Evolutionary conservation across 768 basidiomycete genomes (phyloP).

Genomic region (Cubamyces sp.): DNA sequence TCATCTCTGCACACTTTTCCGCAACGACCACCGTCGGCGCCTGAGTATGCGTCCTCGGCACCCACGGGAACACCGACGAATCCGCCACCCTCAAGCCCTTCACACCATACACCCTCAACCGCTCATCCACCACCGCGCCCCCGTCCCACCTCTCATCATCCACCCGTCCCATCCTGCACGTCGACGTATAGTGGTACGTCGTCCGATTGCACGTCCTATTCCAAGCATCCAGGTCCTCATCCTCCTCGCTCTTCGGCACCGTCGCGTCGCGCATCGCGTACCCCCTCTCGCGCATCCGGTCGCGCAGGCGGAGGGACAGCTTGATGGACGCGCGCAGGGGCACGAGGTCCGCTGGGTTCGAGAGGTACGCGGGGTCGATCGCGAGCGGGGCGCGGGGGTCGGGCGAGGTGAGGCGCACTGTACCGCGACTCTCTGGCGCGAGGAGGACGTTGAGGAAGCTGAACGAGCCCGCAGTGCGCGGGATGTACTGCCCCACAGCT

Average conservation of each 20-base stretch:
- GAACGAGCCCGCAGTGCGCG: constrained; percentile 19
- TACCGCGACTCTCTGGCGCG: constrained; percentile 31
- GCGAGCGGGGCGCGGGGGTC: constrained; percentile 36
- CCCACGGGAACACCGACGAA: constrained; percentile 33
- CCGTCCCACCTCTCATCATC: constrained; percentile 15
- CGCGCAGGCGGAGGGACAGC: constrained; percentile 29
- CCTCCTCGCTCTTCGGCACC: constrained; percentile 34
- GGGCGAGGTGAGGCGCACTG: constrained; percentile 35
- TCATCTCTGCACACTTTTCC: constrained; percentile 45
- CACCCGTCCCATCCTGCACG: constrained; percentile 40
- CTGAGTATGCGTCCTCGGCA: constrained; percentile 40
- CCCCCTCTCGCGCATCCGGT: constrained; percentile 24
- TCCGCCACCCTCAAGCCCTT: constrained; percentile 42
- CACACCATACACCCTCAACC: constrained; percentile 48
- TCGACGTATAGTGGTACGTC: constrained; percentile 42
- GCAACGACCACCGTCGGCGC: constrained; percentile 41
- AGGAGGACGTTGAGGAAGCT: constrained; percentile 32
- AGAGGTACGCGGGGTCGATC: constrained; percentile 38
- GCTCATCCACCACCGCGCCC: constrained; percentile 45
- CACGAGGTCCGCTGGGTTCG: constrained; percentile 31
- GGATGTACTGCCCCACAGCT: neutral
- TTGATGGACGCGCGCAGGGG: constrained; percentile 32
- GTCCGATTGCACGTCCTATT: constrained; percentile 31
- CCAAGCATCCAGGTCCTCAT: constrained; percentile 39
- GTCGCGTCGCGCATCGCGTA: constrained; percentile 27